Evolutionary conservation across 2,329 filamentous ascomycete species (phyloP).

Genomic region (Pseudogymnoascus sp.): DNA sequence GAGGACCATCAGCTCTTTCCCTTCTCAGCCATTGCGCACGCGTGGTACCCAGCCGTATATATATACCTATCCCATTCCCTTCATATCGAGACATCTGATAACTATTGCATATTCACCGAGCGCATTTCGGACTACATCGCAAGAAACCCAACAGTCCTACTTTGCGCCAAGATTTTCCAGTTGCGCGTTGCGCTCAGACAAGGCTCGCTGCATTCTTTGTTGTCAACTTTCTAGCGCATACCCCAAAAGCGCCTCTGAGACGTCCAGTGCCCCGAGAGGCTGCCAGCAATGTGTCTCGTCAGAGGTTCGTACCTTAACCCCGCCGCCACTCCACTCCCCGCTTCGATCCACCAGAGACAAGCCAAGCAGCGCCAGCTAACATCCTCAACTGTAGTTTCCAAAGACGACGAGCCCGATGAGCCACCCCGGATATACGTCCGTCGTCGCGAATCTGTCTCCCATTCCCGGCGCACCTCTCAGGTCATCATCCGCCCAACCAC

Average conservation of each 20-base stretch:
- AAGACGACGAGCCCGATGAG: not conserved
- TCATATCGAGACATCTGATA: not conserved
- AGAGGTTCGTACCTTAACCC: constrained; percentile 5
- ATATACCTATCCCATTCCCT: constrained; percentile 1
- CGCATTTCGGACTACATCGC: not conserved
- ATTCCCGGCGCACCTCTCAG: not conserved
- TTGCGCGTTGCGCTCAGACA: constrained; percentile 6
- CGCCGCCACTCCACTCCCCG: constrained; percentile 7
- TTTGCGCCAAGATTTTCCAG: not conserved
- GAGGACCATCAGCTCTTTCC: constrained; percentile 4
- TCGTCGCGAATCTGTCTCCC: constrained; percentile 1
- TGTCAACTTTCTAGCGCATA: constrained; percentile 5
- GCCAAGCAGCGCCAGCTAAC: not conserved
- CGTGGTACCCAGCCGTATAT: not conserved
- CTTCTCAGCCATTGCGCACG: not conserved
- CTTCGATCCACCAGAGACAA: not conserved
- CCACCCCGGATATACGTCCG: not conserved
- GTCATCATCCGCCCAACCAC: not conserved
- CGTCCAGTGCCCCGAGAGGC: not conserved
- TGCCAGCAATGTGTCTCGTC: constrained; percentile 7
- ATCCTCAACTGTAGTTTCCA: not conserved
- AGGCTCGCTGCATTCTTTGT: not conserved
- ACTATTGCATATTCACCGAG: not conserved
- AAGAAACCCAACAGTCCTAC: not conserved
- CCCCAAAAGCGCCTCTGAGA: not conserved